Evolutionary conservation across 257 asterid genomes (phyloP).

Genomic region (Penstemon newberryi): DNA sequence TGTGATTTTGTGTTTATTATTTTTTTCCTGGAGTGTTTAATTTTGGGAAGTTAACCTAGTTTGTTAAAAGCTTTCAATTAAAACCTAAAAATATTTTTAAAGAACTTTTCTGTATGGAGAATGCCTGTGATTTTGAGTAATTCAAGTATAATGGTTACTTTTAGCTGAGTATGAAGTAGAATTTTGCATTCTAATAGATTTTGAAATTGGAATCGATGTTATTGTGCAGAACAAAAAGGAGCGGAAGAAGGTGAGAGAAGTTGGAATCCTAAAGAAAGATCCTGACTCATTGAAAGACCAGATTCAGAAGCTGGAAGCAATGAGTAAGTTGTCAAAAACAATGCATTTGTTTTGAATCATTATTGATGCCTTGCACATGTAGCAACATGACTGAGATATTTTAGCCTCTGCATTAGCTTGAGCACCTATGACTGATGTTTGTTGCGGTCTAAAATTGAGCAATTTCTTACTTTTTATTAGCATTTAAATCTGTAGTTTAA

Average conservation of each 20-base stretch:
- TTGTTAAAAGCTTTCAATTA: too few relatives aligned
- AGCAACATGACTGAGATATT: not conserved
- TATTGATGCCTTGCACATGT: not conserved
- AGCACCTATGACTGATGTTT: conserved; percentile 1
- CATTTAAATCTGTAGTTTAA: conserved; percentile 16
- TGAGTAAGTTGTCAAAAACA: conserved; percentile 40
- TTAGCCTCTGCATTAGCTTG: not conserved
- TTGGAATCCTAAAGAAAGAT: conserved; percentile 69
- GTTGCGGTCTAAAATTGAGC: not conserved
- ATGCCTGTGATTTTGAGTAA: too few relatives aligned
- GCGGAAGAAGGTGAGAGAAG: conserved; percentile 68
- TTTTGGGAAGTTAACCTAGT: too few relatives aligned
- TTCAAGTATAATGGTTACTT: not conserved
- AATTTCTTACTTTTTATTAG: conserved; percentile 1
- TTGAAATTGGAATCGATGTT: not conserved
- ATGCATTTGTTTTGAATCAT: not conserved
- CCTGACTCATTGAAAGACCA: conserved; percentile 58
- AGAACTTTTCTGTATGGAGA: too few relatives aligned
- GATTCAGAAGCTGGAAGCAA: conserved; percentile 54
- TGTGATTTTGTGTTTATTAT: not conserved
- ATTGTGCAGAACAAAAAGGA: conserved; percentile 59
- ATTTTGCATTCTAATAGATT: not conserved
- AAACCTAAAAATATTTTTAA: too few relatives aligned
- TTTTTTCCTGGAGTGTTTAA: not conserved
- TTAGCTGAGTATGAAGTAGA: not conserved